phyloP scores from a whole-genome alignment of 2,329 filamentous ascomycete species.

The Paecilomyces fulvus region DNA sequence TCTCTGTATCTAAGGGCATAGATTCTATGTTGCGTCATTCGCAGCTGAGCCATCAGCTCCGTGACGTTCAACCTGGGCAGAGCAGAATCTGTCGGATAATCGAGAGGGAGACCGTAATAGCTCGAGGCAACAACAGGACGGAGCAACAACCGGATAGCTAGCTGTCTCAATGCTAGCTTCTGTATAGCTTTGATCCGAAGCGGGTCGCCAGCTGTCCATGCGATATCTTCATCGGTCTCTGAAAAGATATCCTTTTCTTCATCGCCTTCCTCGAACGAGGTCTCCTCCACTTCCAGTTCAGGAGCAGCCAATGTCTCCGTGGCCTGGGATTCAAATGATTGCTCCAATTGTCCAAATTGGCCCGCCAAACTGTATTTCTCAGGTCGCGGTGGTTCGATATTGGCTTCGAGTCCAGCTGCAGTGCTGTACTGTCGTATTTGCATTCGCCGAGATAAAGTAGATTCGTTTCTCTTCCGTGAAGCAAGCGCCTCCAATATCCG shows the following conservation, averaged over 20 bases:
- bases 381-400: not conserved
- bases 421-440: conserved; percentile 19
- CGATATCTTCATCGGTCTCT: conserved; percentile 11
- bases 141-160: conserved; percentile 30
- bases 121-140: conserved; percentile 31
- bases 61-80: conserved; percentile 21
- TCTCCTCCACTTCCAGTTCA: not conserved
- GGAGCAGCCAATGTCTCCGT: not conserved
- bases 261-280: conserved; percentile 5
- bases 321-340: not conserved
- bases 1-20: conserved; percentile 17
- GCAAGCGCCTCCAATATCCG: conserved; percentile 25
- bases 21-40: conserved; percentile 23
- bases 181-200: conserved; percentile 30
- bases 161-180: conserved; percentile 30
- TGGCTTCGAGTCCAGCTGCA: conserved; percentile 6
- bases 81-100: conserved; percentile 20
- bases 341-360: not conserved
- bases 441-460: conserved; percentile 10
- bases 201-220: conserved; percentile 21
- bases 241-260: conserved; percentile 11
- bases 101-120: conserved; percentile 26
- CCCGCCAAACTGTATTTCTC: not conserved
- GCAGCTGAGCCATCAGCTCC: conserved; percentile 26
- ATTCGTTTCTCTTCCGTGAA: conserved; percentile 13